Percentiles rank a stretch among this genome's conserved stretches.
phyloP scores from a whole-genome alignment of 2,329 filamentous ascomycete genomes.

The Ophiostoma pallidulum region DNA sequence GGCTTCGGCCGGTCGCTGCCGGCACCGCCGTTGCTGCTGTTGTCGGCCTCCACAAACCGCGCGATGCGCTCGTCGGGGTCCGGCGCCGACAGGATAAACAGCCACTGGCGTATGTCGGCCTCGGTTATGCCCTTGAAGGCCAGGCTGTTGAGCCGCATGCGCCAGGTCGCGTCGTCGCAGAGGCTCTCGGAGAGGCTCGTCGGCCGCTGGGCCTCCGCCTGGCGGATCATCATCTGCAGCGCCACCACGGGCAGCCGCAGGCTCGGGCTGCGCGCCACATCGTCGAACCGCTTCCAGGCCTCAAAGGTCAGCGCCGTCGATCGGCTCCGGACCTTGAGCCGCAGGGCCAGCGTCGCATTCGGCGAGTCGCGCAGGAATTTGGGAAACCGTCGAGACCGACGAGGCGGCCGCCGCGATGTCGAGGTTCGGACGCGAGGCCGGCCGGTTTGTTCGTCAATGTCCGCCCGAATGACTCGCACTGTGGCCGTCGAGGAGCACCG shows the following conservation, averaged over 20 bases:
- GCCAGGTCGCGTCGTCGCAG: slow-evolving; percentile 23
- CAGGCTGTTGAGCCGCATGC: slow-evolving; percentile 23
- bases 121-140: slow-evolving; percentile 25
- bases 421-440: not conserved
- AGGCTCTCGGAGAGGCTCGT: slow-evolving; percentile 18
- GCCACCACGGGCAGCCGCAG: slow-evolving; percentile 20
- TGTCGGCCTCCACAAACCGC: slow-evolving; percentile 29
- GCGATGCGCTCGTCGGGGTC: slow-evolving; percentile 27
- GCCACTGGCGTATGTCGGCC: slow-evolving; percentile 30
- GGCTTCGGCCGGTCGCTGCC: slow-evolving; percentile 27
- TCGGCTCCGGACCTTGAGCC: slow-evolving; percentile 13
- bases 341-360: slow-evolving; percentile 14
- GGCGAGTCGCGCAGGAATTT: slow-evolving; percentile 16
- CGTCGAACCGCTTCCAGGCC: slow-evolving; percentile 14
- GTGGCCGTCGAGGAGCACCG: not conserved
- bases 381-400: slow-evolving; percentile 3
- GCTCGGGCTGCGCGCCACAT: slow-evolving; percentile 18
- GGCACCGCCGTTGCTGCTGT: no score
- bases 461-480: slow-evolving; percentile 1
- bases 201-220: slow-evolving; percentile 16
- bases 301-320: slow-evolving; percentile 11
- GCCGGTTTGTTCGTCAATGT: not conserved
- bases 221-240: slow-evolving; percentile 19
- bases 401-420: not conserved
- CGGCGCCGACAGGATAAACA: slow-evolving; percentile 30